These are phyloP conservation scores for Penicillium brasilianum DNA, from an alignment of 2,329 filamentous ascomycete genomes.

Conservation along the genomic window DNA sequence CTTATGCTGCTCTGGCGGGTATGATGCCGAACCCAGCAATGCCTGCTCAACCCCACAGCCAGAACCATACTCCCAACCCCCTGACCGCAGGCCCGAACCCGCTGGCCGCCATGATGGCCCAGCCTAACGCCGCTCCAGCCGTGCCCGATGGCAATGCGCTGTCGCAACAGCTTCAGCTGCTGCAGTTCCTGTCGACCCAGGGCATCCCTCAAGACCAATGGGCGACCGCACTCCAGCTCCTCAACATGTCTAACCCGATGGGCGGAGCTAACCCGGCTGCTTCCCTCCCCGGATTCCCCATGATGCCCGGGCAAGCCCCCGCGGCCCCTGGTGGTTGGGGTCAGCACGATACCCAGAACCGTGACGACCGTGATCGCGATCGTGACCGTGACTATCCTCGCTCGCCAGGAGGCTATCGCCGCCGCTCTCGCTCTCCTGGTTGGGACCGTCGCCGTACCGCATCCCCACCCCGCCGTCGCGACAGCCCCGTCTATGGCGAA, in stretches of 20 bases:
- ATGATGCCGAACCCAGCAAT: conserved; percentile 43
- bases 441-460: conserved; percentile 71
- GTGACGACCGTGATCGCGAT: conserved; percentile 66
- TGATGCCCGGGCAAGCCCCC: conserved; percentile 38
- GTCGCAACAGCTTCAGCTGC: conserved; percentile 72
- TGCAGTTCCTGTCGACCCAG: conserved; percentile 76
- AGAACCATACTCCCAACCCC: conserved; percentile 49
- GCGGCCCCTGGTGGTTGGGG: conserved; percentile 41
- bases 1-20: conserved; percentile 52
- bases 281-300: conserved; percentile 40
- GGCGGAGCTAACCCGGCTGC: conserved; percentile 36
- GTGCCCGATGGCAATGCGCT: conserved; percentile 56
- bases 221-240: conserved; percentile 60
- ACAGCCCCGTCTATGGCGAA: conserved; percentile 73
- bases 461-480: conserved; percentile 65
- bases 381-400: conserved; percentile 67
- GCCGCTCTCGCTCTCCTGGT: conserved; percentile 79
- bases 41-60: conserved; percentile 44
- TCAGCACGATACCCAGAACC: conserved; percentile 48
- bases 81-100: conserved; percentile 47
- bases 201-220: conserved; percentile 80
- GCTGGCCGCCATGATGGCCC: conserved; percentile 50
- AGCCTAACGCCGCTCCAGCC: conserved; percentile 35
- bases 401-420: conserved; percentile 67
- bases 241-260: conserved; percentile 46